Evolutionary conservation across 805 yeast species (phyloP), one percentile per base, ranked within the genome.

Genomic region (Sugiyamaella qingdaonensis): DNA sequence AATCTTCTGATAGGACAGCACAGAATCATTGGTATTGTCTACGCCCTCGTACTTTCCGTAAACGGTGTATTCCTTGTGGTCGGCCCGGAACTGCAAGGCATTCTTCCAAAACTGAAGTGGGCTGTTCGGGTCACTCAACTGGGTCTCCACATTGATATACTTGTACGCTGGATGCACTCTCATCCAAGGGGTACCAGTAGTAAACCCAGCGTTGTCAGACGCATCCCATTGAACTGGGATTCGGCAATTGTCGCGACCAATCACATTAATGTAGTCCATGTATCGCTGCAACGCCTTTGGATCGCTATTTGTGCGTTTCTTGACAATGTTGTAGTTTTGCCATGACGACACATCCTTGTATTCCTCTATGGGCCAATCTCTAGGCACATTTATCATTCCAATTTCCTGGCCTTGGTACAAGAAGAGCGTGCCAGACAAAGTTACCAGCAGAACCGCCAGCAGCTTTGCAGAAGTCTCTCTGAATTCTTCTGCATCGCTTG

Each of bases 331-430:
- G 46, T 46, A 54, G 47, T 48, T 14, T 19, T 54, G 37, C 37
- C 71, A 62, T 35, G 78, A 68, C 53, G 74, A 72, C 56, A 80
- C 73, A 62, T 80, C 85, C 58, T 70, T 64, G 67, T 78, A 80
- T 58, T 78, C 80, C 16, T 68, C 69, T 49, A 79, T 67, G 24
- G 71, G 69, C 83, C 55, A 56, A 29, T 63, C 61, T 50, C 66
- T 61, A 31, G 79, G 73, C 24, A 78, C 64, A 61, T 80, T 80
- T 49, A 72, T 71, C 78, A 76, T 78, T 32, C 82, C 85, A 54
- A 81, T 67, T 60, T 81, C 85, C 64, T 81, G 84, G 49, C 85
- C 85, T 65, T 81, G 84, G 67, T 79, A 81, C 35, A 81, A 64
- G 65, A 71, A 81, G 52, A 77, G 63, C 11, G 85, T 79, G 47